Conservation (phyloP, 1,284 basidiomycete species). For the Hemileia vastatrix region DNA sequence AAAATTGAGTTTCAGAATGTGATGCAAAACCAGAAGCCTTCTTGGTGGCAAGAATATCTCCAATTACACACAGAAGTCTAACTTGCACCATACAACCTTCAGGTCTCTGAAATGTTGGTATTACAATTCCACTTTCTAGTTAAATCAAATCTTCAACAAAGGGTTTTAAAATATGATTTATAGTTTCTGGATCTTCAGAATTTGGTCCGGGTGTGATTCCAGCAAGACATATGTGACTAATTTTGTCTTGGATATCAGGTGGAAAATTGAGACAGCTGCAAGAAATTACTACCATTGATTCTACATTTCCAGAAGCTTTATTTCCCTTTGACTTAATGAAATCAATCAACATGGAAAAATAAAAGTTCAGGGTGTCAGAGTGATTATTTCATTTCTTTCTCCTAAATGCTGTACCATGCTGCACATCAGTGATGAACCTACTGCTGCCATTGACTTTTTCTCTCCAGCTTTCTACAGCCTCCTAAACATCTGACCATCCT, state of each 20-base stretch:
- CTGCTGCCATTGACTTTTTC: background rate
- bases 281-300: background rate
- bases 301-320: background rate
- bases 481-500: background rate
- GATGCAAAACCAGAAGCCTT: background rate
- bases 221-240: background rate
- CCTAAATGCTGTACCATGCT: background rate
- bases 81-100: background rate
- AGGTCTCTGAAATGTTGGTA: background rate
- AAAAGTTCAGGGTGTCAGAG: background rate
- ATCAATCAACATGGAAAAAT: background rate
- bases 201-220: conserved; percentile 4
- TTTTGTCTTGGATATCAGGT: background rate
- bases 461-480: background rate
- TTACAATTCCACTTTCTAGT: background rate
- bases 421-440: background rate
- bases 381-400: background rate
- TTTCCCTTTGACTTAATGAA: conserved; percentile 4
- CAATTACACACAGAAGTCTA: background rate
- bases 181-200: background rate
- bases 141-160: background rate
- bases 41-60: background rate
- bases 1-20: background rate
- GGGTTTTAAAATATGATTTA: background rate
- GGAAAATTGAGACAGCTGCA: conserved; percentile 5